phyloP scores from a whole-genome alignment of 345 rosid genomes.

The Conringia planisiliqua region DNA sequence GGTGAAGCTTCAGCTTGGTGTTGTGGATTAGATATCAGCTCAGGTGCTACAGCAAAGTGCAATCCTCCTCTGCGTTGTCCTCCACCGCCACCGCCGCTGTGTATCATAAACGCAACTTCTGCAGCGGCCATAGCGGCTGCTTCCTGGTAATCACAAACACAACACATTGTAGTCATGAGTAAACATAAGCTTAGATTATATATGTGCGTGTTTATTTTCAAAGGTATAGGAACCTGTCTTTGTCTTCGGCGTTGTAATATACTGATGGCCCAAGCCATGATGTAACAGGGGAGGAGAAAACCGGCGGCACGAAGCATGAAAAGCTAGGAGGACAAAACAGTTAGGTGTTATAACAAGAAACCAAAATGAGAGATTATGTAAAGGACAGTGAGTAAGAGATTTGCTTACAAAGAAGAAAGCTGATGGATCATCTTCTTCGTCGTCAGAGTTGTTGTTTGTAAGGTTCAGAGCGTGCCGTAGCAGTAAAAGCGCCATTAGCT shows the following conservation, averaged over 20 bases:
- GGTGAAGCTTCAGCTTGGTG: slow-evolving; percentile 22
- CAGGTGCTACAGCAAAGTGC: slow-evolving; percentile 72
- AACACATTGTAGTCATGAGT: background rate
- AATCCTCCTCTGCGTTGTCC: slow-evolving; percentile 61
- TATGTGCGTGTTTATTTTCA: background rate
- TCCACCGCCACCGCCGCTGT: slow-evolving; percentile 41
- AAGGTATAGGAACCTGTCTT: slow-evolving; percentile 58
- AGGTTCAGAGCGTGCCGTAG: slow-evolving; percentile 79
- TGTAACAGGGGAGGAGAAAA: slow-evolving; percentile 95
- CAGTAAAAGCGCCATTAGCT: slow-evolving; percentile 94
- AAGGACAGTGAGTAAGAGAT: background rate
- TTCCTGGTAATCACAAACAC: slow-evolving; percentile 51
- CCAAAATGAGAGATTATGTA: background rate
- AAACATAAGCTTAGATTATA: background rate
- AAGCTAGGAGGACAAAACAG: slow-evolving; percentile 46
- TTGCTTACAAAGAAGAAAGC: slow-evolving; percentile 81
- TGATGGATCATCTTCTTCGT: slow-evolving; percentile 59
- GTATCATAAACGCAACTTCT: slow-evolving; percentile 90
- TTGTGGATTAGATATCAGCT: slow-evolving; percentile 38
- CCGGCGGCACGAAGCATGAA: slow-evolving; percentile 93
- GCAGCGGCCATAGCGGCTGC: slow-evolving; percentile 84
- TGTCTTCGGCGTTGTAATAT: slow-evolving; percentile 91
- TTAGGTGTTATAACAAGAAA: background rate
- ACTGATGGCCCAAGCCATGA: slow-evolving; percentile 99
- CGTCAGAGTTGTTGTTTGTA: slow-evolving; percentile 61